A percentile compares a stretch with the other conserved stretches of the same genome.
Evolutionary conservation across 768 basidiomycete species (phyloP).

Genomic region (Amanita thiersii): DNA sequence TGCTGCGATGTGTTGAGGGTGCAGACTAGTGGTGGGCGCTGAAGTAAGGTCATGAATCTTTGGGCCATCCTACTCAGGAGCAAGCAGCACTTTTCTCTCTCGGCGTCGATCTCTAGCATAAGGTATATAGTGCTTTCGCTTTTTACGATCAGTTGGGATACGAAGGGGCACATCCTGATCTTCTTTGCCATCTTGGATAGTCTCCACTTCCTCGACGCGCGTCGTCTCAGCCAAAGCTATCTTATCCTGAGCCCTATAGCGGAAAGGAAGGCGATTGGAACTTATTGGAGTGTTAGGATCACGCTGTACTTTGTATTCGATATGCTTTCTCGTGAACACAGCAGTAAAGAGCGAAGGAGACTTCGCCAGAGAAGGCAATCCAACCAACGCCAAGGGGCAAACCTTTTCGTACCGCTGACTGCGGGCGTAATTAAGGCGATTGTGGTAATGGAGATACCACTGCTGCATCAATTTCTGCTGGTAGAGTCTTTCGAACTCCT

Average conservation of each 20-base stretch:
- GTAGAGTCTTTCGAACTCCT: background rate
- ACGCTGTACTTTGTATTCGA: too few species aligned
- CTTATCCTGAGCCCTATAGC: background rate
- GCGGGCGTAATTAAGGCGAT: background rate
- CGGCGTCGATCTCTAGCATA: background rate
- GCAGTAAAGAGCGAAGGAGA: background rate
- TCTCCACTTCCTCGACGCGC: background rate
- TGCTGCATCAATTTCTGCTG: conserved; percentile 1
- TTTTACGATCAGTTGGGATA: background rate
- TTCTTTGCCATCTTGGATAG: background rate
- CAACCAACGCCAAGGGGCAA: background rate
- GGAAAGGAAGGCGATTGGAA: background rate
- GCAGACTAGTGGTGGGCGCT: too few species aligned
- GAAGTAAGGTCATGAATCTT: too few species aligned
- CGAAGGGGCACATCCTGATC: background rate
- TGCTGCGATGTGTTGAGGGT: too few species aligned
- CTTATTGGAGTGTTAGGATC: background rate
- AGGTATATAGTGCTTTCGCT: background rate
- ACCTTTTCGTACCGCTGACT: conserved; percentile 1
- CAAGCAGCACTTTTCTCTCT: conserved; percentile 3
- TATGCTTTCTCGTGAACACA: too few species aligned
- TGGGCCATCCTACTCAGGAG: conserved; percentile 3
- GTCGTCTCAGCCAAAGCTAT: conserved; percentile 1
- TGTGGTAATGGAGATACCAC: background rate
- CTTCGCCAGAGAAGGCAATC: background rate